These are phyloP conservation scores for Cicer yamashitae DNA, from an alignment of 306 rosid genomes.

Conservation along the genomic window DNA sequence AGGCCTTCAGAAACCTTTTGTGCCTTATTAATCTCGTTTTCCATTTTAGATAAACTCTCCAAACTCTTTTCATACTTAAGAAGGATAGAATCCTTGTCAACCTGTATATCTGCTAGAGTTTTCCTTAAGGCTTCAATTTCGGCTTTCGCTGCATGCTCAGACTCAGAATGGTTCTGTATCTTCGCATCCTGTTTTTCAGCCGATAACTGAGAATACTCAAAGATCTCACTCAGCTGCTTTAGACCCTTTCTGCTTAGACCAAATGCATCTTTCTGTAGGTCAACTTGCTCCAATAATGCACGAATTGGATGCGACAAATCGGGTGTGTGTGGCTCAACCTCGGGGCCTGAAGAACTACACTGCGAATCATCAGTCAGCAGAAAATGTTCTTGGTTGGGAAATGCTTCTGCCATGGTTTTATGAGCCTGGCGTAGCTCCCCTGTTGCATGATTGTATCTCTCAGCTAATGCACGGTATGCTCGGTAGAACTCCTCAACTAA, in stretches of 20 bases:
- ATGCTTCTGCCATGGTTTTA: constrained; percentile 90
- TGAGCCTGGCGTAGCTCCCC: constrained; percentile 95
- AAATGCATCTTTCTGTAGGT: constrained; percentile 59
- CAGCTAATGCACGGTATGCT: constrained; percentile 98
- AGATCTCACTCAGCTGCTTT: constrained; percentile 70
- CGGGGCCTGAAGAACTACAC: constrained; percentile 64
- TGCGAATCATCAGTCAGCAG: constrained; percentile 67
- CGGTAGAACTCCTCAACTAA: constrained; percentile 97
- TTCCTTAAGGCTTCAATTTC: constrained; percentile 70
- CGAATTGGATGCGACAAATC: constrained; percentile 61
- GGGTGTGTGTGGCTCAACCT: constrained; percentile 63
- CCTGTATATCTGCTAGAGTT: constrained; percentile 64
- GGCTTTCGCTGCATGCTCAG: constrained; percentile 60
- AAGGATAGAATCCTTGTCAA: constrained; percentile 77
- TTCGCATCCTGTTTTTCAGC: constrained; percentile 57
- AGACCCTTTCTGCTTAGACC: constrained; percentile 70
- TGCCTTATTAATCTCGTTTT: constrained; percentile 64
- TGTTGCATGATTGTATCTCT: constrained; percentile 97
- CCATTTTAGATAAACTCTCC: constrained; percentile 74
- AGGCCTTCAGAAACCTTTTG: constrained; percentile 71
- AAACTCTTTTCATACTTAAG: constrained; percentile 72
- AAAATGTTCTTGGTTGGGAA: constrained; percentile 80
- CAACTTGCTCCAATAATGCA: constrained; percentile 59
- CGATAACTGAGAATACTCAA: constrained; percentile 53
- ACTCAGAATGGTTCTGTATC: constrained; percentile 51